Conservation (phyloP, 2,329 filamentous ascomycete species). For the Aspergillus novoparasiticus region DNA sequence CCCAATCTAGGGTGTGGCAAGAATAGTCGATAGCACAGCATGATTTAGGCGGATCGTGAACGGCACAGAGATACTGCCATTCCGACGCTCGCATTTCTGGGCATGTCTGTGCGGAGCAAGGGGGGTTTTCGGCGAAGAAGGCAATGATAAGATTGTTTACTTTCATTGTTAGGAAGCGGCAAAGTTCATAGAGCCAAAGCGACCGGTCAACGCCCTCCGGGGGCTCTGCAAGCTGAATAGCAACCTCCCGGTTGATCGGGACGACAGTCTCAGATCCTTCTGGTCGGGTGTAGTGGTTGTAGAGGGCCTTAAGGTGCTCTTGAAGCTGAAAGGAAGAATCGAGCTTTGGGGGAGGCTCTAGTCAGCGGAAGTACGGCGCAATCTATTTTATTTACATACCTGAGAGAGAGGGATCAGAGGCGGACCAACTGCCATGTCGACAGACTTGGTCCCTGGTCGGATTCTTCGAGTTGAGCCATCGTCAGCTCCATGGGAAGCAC, state of each 20-base stretch:
- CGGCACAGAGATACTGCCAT: conserved; percentile 98
- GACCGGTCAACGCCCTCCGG: conserved; percentile 81
- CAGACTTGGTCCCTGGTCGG: conserved; percentile 86
- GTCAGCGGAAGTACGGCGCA: conserved; percentile 10
- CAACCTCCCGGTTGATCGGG: conserved; percentile 75
- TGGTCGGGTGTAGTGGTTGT: conserved; percentile 76
- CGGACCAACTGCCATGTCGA: conserved; percentile 89
- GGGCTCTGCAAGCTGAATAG: conserved; percentile 74
- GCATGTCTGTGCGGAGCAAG: conserved; percentile 86
- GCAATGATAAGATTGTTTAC: conserved; percentile 90
- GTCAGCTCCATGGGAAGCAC: conserved; percentile 62
- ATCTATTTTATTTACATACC: conserved; percentile 51
- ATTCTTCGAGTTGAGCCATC: conserved; percentile 80
- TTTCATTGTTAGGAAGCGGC: conserved; percentile 91
- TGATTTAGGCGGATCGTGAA: conserved; percentile 93
- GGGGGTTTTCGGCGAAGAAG: conserved; percentile 86
- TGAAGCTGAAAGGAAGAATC: conserved; percentile 97
- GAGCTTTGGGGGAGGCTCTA: conserved; percentile 60
- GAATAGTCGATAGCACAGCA: conserved; percentile 99
- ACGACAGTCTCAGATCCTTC: conserved; percentile 59
- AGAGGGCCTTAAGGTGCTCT: conserved; percentile 91
- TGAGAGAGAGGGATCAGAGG: conserved; percentile 83
- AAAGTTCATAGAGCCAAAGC: conserved; percentile 97
- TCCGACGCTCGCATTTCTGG: conserved; percentile 98
- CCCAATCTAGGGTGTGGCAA: conserved; percentile 98